Evolutionary conservation across 139 green algal species (phyloP), one percentile per base, ranked within the genome.

Genomic region (Monoraphidium neglectum): DNA sequence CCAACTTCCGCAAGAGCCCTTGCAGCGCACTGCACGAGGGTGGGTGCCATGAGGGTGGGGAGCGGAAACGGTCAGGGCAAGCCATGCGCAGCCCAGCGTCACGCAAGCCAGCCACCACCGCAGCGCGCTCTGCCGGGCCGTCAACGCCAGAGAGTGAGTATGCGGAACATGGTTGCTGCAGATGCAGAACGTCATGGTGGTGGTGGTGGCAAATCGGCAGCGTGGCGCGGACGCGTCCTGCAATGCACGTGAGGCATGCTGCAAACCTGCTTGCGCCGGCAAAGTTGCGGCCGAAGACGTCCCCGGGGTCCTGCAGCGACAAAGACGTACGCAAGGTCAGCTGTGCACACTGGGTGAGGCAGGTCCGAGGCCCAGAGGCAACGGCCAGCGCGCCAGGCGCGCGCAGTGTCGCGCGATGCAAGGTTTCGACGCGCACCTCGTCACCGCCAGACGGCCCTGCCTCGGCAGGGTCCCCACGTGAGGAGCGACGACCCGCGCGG

Each of bases 1-100:
- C 93, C 13, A 97, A 83, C 70, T 91, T 97, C 4, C 92, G 83
- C 30, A 98, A 83, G 8, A 98, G 87, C 12, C 91, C 89, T 59
- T 97, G 88, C 30, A 98, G 78, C 0, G 93, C 88, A 70, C 89
- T 94, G 76, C 70, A 37, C n/a, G n/a, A n/a, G n/a, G n/a, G n/a
- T n/a, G n/a, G n/a, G n/a, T n/a, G n/a, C n/a, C n/a, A n/a, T n/a
- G n/a, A n/a, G 74, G 43, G 8, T 26, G 33, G 28, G 21, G 43
- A 2, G 47, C 12, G 46, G 24, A 36, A 59, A 38, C n/a, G 21
- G 4, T 35, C 51, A 23, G 12, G 18, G 26, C 18, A 59, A 72
- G 6, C 1, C 47, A n/a, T n/a, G 21, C 30, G n/a, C 18, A 37
- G 12, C 69, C 53, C 13, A 38, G 15, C 4, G 16, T 30, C n/a